Evolutionary conservation across 768 basidiomycete genomes (phyloP), one percentile per base, ranked within the genome.

Genomic region (Russula earlei): DNA sequence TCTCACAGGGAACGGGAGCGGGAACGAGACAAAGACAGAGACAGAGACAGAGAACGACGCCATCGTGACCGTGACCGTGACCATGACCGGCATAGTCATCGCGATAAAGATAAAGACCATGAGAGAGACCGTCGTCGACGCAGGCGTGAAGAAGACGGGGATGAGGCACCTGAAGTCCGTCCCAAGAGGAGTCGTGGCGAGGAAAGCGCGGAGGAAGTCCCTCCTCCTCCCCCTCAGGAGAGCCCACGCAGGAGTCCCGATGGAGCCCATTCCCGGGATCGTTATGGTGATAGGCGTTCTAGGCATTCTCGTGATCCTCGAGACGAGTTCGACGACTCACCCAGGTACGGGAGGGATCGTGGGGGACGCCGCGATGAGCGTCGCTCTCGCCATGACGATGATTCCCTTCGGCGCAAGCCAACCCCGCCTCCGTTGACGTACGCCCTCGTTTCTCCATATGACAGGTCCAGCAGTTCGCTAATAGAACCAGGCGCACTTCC

Each of bases 151-250:
- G 85, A 88, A 50, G 80, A 85, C 25, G 73, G 73, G 0, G 81
- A 81, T 19, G 80, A 78, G 56, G 50, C 64, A 27, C 59, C 59
- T 19, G 82, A 81, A 49, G 79, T 82, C 34, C 79, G 84, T 51
- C 70, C 71, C 46, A 90, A 91, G 67, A 77, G 85, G 66, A 86
- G 81, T 69, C 74, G 74, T 62, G 81, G 84, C 61, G 83, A 80
- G 53, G 73, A 70, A 44, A 69, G 73, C 33, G 77, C 78, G 53
- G 72, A 72, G 40, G 70, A 72, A 25, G 68, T 70, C 25, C 76
- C 76, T 3, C 74, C 75, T 14, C 70, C 71, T 47, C 74, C 75
- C 14, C 70, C 71, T 48, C 74, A 77, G 65, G 77, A 80, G 61
- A 80, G 77, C 62, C 79, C 79, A 45, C 70, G 65, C 61, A 74